Conservation (phyloP, 805 yeast species). For the Wickerhamomyces hampshirensis region DNA sequence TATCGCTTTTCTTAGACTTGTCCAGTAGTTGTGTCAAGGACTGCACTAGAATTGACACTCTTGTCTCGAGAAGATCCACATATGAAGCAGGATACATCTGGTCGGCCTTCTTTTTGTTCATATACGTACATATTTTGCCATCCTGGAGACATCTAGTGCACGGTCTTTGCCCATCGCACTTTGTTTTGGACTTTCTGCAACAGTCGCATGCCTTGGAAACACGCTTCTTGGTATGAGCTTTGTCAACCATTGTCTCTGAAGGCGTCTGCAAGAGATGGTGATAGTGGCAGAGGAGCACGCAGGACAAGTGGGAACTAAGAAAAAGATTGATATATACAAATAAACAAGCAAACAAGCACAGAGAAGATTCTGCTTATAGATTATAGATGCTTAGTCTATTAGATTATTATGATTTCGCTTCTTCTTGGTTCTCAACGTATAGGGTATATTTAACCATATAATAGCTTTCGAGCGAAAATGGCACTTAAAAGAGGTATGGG, state of each 20-base stretch:
- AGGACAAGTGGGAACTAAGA: no score
- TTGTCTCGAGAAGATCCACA: conserved; percentile 45
- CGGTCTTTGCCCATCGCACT: conserved; percentile 44
- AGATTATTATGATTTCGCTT: no score
- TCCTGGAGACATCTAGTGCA: conserved; percentile 48
- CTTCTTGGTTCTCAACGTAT: no score
- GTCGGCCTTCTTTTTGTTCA: conserved; percentile 46
- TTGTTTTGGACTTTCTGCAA: conserved; percentile 40
- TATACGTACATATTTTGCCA: conserved; percentile 52
- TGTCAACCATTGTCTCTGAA: background rate
- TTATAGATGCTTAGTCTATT: no score
- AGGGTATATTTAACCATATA: no score
- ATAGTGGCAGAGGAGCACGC: background rate
- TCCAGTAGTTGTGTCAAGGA: conserved; percentile 27
- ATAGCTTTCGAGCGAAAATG: no score
- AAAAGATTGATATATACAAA: no score
- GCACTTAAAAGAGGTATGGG: no score
- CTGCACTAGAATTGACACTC: conserved; percentile 43
- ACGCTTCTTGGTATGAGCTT: conserved; percentile 12
- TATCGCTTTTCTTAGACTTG: conserved; percentile 11
- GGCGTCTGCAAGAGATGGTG: background rate
- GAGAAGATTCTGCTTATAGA: no score
- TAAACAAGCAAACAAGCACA: no score
- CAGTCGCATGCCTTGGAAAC: conserved; percentile 40
- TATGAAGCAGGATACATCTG: conserved; percentile 41